Evolutionary conservation across 768 basidiomycete species (phyloP), one percentile per base, ranked within the genome.

Genomic region (Lentinula lateritia): DNA sequence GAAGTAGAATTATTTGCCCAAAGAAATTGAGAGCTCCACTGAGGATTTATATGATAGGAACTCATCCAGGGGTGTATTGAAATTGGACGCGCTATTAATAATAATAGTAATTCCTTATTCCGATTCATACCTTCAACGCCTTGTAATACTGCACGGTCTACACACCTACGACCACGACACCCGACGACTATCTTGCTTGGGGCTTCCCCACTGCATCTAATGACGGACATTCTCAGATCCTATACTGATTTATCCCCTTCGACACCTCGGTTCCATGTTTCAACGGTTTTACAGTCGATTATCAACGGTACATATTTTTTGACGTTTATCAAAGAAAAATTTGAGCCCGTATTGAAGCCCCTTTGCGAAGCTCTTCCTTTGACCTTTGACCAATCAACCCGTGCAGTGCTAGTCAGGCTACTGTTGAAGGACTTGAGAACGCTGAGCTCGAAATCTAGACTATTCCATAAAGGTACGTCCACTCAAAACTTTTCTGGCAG

Each of bases 391-490:
- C 70, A 73, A 12, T 62, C 72, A 12, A 74, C 80, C 61, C 83
- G 88, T 57, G 72, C 76, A 50, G 72, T 79, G 16, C 77, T 91
- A 52, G 77, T 90, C 34, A 81, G 82, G 62, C 66, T 72, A 6
- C 75, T 92, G 35, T 69, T 92, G 18, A 76, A 79, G 57, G 90
- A 92, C 72, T 75, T 92, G 46, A 79, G 75, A 65, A 68, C 67
- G 57, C 69, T 57, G 64, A 75, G 76, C 50, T 76, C 77, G 23
- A 79, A 78, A 67, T 71, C 78, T 63, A 81, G 80, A 60, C 74
- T 92, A 60, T 72, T 80, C 10, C 66, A 77, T 36, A 83, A 85
- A 74, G 85, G 90, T 89, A 62, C 58, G 78, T 65, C 45, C 9
- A 35, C 8, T 8, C 18, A 28, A 41, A 41, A 15, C n/a, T 43